A percentile compares a stretch with the other conserved stretches of the same genome.
These are phyloP conservation scores for Zygosaccharomyces kombuchaensis DNA, from an alignment of 805 yeast species.

Conservation along the genomic window DNA sequence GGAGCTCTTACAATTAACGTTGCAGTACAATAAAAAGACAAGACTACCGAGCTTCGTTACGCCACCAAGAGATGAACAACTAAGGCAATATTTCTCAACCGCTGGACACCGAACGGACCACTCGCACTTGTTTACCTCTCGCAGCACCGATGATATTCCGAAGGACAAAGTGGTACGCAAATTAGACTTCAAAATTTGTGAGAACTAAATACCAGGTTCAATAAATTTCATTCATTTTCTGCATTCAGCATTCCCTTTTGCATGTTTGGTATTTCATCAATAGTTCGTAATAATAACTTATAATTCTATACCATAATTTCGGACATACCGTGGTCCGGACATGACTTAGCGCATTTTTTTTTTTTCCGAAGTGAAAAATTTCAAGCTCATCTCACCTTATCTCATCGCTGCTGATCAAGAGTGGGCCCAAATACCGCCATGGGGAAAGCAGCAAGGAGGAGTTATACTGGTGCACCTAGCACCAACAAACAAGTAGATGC, in stretches of 20 bases:
- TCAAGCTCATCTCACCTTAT: conserved; percentile 13
- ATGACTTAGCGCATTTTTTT: not conserved
- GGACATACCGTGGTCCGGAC: conserved; percentile 3
- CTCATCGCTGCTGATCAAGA: conserved; percentile 2
- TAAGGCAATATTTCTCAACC: conserved; percentile 15
- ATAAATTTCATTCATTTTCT: not conserved
- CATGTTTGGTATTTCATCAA: not conserved
- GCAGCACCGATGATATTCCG: conserved; percentile 23
- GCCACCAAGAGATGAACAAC: conserved; percentile 22
- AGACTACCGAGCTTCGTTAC: conserved; percentile 21
- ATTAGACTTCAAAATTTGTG: conserved; percentile 18
- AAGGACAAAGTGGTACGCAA: conserved; percentile 22
- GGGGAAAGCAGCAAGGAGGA: conserved; percentile 65
- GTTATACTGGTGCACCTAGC: conserved; percentile 46
- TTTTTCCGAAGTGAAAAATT: not conserved
- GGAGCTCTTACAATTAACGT: conserved; percentile 13
- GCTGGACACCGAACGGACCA: not conserved
- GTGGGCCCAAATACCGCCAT: conserved; percentile 28
- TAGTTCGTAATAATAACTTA: not conserved
- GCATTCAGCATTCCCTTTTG: not conserved
- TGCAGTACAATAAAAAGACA: conserved; percentile 15
- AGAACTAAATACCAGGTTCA: conserved; percentile 6
- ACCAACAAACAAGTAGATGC: conserved; percentile 60
- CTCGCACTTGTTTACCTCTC: conserved; percentile 6
- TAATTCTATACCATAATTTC: not conserved